These are phyloP conservation scores for Paraurostyla sp. DNA, from an alignment of 73 alveolate species.

Conservation along the genomic window DNA sequence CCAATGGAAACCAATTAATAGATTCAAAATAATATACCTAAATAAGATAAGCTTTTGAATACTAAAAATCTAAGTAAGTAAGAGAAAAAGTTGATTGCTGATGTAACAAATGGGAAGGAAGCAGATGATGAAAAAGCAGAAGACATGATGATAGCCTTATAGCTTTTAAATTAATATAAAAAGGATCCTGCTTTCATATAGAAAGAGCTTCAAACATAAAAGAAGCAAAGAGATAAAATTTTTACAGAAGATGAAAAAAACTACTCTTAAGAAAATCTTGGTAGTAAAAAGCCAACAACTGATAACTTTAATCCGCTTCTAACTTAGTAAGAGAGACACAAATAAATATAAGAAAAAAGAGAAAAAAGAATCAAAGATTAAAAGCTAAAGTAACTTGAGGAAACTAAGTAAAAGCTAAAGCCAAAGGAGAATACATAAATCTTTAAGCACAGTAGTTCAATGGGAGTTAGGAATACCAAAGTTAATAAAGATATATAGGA, in stretches of 20 bases:
- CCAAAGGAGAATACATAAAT: too few species aligned
- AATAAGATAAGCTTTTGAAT: not conserved
- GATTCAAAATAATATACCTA: not conserved
- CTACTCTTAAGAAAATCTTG: not conserved
- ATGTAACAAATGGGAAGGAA: not conserved
- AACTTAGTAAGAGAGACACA: slow-evolving; percentile 49
- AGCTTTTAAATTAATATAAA: slow-evolving; percentile 12
- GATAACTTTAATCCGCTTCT: slow-evolving; percentile 43
- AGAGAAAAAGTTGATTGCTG: slow-evolving; percentile 1
- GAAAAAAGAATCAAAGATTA: slow-evolving; percentile 45
- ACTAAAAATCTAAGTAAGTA: slow-evolving; percentile 8
- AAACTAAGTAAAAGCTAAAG: slow-evolving; percentile 1
- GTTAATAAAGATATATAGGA: too few species aligned
- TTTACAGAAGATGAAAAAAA: not conserved
- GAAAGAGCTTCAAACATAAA: slow-evolving; percentile 18
- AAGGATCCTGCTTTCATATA: slow-evolving; percentile 54
- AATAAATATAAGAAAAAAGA: slow-evolving; percentile 39
- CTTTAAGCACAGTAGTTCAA: too few species aligned
- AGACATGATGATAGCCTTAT: slow-evolving; percentile 42
- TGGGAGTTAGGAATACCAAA: too few species aligned
- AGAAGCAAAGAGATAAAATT: not conserved
- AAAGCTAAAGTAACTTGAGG: slow-evolving; percentile 33
- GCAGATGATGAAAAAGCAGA: slow-evolving; percentile 19
- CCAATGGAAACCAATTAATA: not conserved
- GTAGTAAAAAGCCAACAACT: not conserved